Base-by-base conservation (phyloP, 257 asterid species). In the Capsicum pubescens region DNA sequence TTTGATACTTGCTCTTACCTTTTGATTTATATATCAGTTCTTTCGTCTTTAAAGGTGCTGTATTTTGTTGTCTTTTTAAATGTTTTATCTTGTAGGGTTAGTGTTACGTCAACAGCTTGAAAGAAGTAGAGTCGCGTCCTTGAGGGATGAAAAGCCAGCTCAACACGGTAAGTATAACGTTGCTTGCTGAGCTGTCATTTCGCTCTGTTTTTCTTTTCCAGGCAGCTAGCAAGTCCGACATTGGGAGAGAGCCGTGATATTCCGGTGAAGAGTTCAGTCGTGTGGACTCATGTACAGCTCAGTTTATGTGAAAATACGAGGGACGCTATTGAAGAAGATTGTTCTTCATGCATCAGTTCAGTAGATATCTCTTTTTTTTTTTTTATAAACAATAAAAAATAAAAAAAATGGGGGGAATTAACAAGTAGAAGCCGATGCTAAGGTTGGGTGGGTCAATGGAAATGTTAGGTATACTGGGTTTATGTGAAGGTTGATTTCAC, bases 31-130 rank as follows among this genome's bases (percentile, higher is more conserved):
- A 59, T n/a, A 9, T 39, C 77, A 69, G 67, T 15, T 70, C 84
- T 32, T 86, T 80, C 82, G 80, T 83, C 87, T 81, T 84, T 86
- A 86, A 86, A 69, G 72, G 80, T 81, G 87, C 85, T 79, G 81
- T 77, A 68, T 83, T 78, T 32, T 84, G 70, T 69, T 82, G 69
- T 55, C 35, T n/a, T 84, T 79, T 48, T 66, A 26, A 26, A 32
- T 69, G 63, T 13, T 44, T 7, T 48, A 26, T 79, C 19, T 68
- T 79, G 54, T 66, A 84, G 87, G 87, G 14, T 39, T 0, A 64
- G 81, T 48, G 58, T 84, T 15, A 32, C 87, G 5, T 84, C 87
- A 42, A 79, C 84, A 9, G 87, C 84, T 10, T 84, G 78, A 69
- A 60, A 79, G 52, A 39, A 44, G 44, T 44, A 39, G 15, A 39